phyloP scores from a whole-genome alignment of 2,329 filamentous ascomycete genomes.

The Clonostachys chloroleuca region DNA sequence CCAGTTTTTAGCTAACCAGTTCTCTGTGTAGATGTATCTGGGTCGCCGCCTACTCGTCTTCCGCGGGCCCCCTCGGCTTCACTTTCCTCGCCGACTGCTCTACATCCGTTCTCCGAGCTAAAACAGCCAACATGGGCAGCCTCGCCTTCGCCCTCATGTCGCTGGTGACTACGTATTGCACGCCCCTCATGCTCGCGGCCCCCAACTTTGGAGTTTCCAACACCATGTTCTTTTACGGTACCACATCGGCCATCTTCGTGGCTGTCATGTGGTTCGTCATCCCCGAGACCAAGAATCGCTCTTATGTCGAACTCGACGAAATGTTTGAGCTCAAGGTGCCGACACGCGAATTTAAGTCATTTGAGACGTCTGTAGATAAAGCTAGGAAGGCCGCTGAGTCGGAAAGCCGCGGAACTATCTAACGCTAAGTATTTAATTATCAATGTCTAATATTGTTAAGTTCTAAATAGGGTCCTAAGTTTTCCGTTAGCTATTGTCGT shows the following conservation, averaged over 20 bases:
- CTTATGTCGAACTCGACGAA: slow-evolving; percentile 25
- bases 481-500: too few relatives aligned
- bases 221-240: slow-evolving; percentile 3
- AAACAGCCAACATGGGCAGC: neutral
- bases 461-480: too few relatives aligned
- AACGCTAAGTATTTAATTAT: too few relatives aligned
- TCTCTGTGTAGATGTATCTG: neutral
- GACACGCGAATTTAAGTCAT: slow-evolving; percentile 19
- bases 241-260: neutral
- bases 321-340: slow-evolving; percentile 22
- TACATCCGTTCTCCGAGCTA: neutral
- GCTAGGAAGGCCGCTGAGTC: neutral
- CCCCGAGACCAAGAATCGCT: slow-evolving; percentile 40
- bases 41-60: neutral
- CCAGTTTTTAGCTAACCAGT: neutral
- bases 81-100: neutral
- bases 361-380: neutral
- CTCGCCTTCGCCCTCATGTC: neutral
- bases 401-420: too few relatives aligned
- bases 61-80: neutral
- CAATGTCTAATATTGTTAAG: too few relatives aligned
- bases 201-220: neutral
- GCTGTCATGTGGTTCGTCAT: slow-evolving; percentile 9
- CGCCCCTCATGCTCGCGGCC: neutral
- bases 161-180: neutral